Evolutionary conservation across 2,329 filamentous ascomycete species (phyloP).

Genomic region (Polychaeton citri): DNA sequence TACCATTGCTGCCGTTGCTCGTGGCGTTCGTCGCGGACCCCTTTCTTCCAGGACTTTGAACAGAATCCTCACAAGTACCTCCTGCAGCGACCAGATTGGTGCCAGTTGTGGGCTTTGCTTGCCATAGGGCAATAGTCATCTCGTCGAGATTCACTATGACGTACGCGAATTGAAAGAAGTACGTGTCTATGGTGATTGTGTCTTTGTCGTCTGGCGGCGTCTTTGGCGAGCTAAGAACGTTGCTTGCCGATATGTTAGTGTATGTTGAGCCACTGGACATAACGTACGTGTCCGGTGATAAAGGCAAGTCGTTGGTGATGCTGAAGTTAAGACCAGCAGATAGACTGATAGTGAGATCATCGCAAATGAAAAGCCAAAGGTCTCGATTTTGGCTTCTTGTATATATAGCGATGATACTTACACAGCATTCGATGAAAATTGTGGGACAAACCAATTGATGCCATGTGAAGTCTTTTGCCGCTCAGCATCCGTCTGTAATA

Average conservation of each 20-base stretch:
- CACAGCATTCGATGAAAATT: not conserved
- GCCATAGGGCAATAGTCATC: not conserved
- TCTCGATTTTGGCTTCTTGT: too few relatives aligned
- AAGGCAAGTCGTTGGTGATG: not conserved
- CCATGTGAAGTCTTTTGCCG: not conserved
- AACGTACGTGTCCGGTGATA: not conserved
- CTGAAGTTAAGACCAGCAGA: not conserved
- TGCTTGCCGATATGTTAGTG: not conserved
- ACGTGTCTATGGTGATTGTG: not conserved
- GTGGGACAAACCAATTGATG: not conserved
- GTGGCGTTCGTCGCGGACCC: not conserved
- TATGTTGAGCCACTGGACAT: not conserved
- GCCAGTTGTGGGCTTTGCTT: not conserved
- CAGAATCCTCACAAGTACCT: not conserved
- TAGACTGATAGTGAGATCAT: not conserved
- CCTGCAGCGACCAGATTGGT: not conserved
- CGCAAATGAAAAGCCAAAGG: too few relatives aligned
- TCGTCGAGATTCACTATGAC: not conserved
- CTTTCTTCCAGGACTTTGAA: not conserved
- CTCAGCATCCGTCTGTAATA: too few relatives aligned
- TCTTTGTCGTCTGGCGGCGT: not conserved
- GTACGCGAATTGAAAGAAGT: not conserved
- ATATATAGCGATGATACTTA: too few relatives aligned
- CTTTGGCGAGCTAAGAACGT: not conserved
- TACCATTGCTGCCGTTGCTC: not conserved